phyloP scores from a whole-genome alignment of 805 yeast species.

The Kodamaea lidongshanica region DNA sequence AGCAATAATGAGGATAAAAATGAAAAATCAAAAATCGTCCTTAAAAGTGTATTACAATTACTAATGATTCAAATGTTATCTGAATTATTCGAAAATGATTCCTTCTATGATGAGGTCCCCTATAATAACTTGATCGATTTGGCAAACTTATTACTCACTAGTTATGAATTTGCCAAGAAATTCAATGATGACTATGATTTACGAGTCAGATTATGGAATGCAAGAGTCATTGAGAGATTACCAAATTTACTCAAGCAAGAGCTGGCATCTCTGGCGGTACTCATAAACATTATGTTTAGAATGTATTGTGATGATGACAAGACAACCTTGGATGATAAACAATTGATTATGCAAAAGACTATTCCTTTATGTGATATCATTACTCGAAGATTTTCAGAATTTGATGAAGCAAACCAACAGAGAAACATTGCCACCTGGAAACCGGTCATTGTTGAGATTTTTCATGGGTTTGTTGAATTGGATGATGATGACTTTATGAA shows the following conservation, averaged over 20 bases:
- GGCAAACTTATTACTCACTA: constrained; percentile 53
- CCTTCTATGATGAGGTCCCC: constrained; percentile 66
- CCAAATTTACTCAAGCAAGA: constrained; percentile 93
- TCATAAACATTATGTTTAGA: constrained; percentile 71
- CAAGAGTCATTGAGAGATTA: constrained; percentile 84
- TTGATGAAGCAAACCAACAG: constrained; percentile 73
- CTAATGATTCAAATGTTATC: constrained; percentile 80
- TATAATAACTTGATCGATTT: constrained; percentile 54
- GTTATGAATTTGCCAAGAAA: constrained; percentile 76
- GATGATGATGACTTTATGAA: constrained; percentile 63
- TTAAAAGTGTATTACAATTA: constrained; percentile 85
- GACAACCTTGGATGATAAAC: constrained; percentile 38
- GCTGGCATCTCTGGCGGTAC: constrained; percentile 82
- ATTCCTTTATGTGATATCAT: constrained; percentile 69
- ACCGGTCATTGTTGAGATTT: constrained; percentile 85
- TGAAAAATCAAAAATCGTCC: constrained; percentile 71
- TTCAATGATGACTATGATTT: constrained; percentile 87
- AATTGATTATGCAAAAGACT: constrained; percentile 46
- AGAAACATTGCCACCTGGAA: constrained; percentile 81
- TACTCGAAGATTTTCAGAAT: constrained; percentile 58
- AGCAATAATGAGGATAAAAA: constrained; percentile 20
- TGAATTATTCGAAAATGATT: constrained; percentile 68
- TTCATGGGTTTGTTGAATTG: constrained; percentile 74
- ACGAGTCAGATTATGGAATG: constrained; percentile 83
- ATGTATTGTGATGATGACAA: constrained; percentile 64